Conservation (phyloP, 2,329 filamentous ascomycete species). For the Ophiostoma pallidulum region DNA sequence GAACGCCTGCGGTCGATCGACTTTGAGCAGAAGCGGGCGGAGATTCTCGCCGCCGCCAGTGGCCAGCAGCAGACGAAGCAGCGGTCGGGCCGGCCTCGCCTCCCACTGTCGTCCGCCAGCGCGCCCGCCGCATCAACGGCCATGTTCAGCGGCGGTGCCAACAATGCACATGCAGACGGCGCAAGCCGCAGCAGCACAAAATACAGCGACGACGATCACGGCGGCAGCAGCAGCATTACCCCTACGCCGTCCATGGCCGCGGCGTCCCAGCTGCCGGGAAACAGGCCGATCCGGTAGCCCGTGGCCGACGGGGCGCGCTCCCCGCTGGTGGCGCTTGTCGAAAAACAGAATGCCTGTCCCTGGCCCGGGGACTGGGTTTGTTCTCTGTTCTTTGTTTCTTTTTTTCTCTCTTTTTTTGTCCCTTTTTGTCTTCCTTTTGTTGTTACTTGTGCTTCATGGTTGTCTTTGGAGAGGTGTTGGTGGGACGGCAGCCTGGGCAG, state of each 20-base stretch:
- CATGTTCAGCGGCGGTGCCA: background rate
- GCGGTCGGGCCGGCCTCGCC: background rate
- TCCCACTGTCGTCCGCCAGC: background rate
- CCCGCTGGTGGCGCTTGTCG: background rate
- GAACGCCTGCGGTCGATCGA: slow-evolving; percentile 40
- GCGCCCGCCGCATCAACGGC: background rate
- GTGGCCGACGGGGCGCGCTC: background rate
- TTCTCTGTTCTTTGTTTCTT: background rate
- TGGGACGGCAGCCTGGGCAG: too few species aligned
- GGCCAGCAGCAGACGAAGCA: background rate
- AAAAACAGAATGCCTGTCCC: too few species aligned
- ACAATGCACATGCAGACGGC: background rate
- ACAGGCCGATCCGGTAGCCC: background rate
- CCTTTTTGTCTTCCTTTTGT: background rate
- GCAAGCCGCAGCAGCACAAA: too few species aligned
- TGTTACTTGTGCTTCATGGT: too few species aligned
- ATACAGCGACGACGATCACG: background rate
- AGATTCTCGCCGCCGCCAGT: background rate
- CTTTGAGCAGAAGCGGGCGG: slow-evolving; percentile 38
- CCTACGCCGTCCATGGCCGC: slow-evolving; percentile 4
- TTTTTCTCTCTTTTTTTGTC: background rate
- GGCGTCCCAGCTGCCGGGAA: background rate
- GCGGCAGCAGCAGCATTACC: slow-evolving; percentile 1
- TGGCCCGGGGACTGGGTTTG: too few species aligned
- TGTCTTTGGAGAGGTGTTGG: too few species aligned